A percentile compares a stretch with the other conserved stretches of the same genome.
Conservation (phyloP, 352 stramenopile species). For the Phytophthora fragariaefolia region DNA sequence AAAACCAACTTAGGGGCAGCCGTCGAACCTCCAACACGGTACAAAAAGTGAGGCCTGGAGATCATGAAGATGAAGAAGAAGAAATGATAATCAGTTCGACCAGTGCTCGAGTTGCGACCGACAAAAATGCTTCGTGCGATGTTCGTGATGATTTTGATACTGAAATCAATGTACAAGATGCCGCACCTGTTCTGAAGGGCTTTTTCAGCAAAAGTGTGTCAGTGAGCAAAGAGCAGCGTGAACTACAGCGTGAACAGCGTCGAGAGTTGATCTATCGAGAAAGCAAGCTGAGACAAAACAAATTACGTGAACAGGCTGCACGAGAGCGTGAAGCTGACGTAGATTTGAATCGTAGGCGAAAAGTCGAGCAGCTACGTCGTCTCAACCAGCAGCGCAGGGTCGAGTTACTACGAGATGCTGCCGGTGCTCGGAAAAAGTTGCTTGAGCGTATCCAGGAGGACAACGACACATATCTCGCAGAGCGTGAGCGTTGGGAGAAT, state of each 20-base stretch:
- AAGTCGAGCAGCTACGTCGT: slow-evolving; percentile 50
- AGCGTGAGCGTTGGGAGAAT: slow-evolving; percentile 58
- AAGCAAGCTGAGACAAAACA: slow-evolving; percentile 54
- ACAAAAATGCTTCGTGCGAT: neutral
- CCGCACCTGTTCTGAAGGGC: slow-evolving; percentile 61
- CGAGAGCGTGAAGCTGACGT: slow-evolving; percentile 28
- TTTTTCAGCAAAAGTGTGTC: slow-evolving; percentile 63
- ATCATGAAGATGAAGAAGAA: slow-evolving; percentile 16
- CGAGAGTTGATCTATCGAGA: slow-evolving; percentile 52
- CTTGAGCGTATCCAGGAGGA: slow-evolving; percentile 30
- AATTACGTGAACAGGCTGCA: slow-evolving; percentile 44
- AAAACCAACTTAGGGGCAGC: slow-evolving; percentile 7
- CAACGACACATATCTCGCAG: slow-evolving; percentile 27
- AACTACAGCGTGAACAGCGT: slow-evolving; percentile 44
- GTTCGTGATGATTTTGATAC: neutral
- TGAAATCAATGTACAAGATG: slow-evolving; percentile 23
- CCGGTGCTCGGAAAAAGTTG: slow-evolving; percentile 33
- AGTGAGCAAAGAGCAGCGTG: slow-evolving; percentile 44
- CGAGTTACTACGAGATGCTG: slow-evolving; percentile 46
- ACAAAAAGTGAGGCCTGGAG: slow-evolving; percentile 41
- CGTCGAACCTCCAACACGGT: slow-evolving; percentile 1
- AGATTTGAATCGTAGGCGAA: slow-evolving; percentile 29
- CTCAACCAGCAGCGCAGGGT: slow-evolving; percentile 46
- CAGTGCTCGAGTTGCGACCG: neutral
- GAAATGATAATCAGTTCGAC: neutral